A percentile compares a stretch with the other conserved stretches of the same genome.
Conservation (phyloP, 2,329 filamentous ascomycete species). For the Xylogone sp. region DNA sequence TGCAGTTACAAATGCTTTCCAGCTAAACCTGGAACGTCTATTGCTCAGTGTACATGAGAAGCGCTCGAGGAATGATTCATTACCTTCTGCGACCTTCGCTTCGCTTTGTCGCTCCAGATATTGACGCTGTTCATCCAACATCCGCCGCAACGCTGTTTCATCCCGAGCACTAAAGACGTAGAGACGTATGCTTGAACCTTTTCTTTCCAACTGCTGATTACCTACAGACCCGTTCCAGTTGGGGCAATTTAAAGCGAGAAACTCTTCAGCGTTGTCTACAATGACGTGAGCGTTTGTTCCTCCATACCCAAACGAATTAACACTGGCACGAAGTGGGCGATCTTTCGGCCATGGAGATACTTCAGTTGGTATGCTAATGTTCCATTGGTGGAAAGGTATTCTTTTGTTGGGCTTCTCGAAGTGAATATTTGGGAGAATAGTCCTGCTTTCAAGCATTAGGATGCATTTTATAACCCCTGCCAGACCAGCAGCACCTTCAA, state of each 20-base stretch:
- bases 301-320: conserved; percentile 36
- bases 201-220: too few relatives aligned
- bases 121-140: conserved; percentile 14
- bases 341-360: conserved; percentile 21
- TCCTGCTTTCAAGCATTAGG: conserved; percentile 25
- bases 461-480: conserved; percentile 39
- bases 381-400: conserved; percentile 9
- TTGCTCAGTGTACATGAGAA: conserved; percentile 22
- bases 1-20: conserved; percentile 14
- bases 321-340: conserved; percentile 5
- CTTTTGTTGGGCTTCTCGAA: conserved; percentile 29
- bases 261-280: conserved; percentile 24
- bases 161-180: conserved; percentile 20
- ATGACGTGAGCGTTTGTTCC: conserved; percentile 44
- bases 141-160: conserved; percentile 18
- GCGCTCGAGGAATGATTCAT: conserved; percentile 10
- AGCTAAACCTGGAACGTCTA: conserved; percentile 14
- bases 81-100: too few relatives aligned
- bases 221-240: too few relatives aligned
- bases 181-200: conserved; percentile 1
- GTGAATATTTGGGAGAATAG: conserved; percentile 13
- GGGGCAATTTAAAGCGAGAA: too few relatives aligned
- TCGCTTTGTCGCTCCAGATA: conserved; percentile 19
- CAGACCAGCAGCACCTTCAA: conserved; percentile 39
- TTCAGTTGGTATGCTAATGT: too few relatives aligned